These are phyloP conservation scores for Pseudomassariella vexata DNA, from an alignment of 2,329 filamentous ascomycete genomes.

Conservation along the genomic window DNA sequence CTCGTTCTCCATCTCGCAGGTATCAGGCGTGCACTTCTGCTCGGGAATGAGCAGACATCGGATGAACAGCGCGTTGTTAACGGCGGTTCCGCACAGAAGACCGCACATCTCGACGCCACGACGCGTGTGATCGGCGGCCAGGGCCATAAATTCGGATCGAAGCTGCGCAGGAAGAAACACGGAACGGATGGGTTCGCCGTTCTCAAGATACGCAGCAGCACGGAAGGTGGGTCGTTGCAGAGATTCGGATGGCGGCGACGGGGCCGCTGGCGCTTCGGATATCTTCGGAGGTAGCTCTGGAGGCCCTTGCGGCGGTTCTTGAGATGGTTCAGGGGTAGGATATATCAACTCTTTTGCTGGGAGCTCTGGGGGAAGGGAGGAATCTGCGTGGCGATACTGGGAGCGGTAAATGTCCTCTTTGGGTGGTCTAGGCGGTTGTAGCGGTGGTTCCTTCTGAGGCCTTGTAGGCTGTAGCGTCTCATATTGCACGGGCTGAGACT, in stretches of 20 bases:
- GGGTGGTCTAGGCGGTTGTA: slow-evolving; percentile 31
- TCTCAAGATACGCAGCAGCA: slow-evolving; percentile 83
- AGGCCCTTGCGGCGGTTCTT: slow-evolving; percentile 10
- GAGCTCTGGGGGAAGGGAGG: slow-evolving; percentile 16
- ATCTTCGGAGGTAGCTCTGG: slow-evolving; percentile 25
- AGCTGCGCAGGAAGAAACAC: slow-evolving; percentile 79
- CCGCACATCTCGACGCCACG: slow-evolving; percentile 90
- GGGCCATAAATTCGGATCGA: slow-evolving; percentile 65
- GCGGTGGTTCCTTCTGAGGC: slow-evolving; percentile 11
- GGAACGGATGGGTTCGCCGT: slow-evolving; percentile 77
- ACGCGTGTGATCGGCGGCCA: slow-evolving; percentile 71
- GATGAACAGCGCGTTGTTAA: slow-evolving; percentile 92
- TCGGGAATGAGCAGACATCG: slow-evolving; percentile 84
- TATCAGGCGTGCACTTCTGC: slow-evolving; percentile 84
- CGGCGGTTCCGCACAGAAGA: slow-evolving; percentile 82
- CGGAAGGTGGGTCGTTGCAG: slow-evolving; percentile 69
- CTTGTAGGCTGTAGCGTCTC: slow-evolving; percentile 20
- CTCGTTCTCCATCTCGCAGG: slow-evolving; percentile 91
- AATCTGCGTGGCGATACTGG: slow-evolving; percentile 5
- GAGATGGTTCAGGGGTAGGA: slow-evolving; percentile 10
- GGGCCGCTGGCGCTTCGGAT: slow-evolving; percentile 9
- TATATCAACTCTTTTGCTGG: slow-evolving; percentile 24
- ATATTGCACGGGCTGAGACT: slow-evolving; percentile 42
- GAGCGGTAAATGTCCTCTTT: slow-evolving; percentile 30
- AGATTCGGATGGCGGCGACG: slow-evolving; percentile 25